Evolutionary conservation across 2,329 filamentous ascomycete genomes (phyloP).

Genomic region (Chrysoporthe deuterocubensis): DNA sequence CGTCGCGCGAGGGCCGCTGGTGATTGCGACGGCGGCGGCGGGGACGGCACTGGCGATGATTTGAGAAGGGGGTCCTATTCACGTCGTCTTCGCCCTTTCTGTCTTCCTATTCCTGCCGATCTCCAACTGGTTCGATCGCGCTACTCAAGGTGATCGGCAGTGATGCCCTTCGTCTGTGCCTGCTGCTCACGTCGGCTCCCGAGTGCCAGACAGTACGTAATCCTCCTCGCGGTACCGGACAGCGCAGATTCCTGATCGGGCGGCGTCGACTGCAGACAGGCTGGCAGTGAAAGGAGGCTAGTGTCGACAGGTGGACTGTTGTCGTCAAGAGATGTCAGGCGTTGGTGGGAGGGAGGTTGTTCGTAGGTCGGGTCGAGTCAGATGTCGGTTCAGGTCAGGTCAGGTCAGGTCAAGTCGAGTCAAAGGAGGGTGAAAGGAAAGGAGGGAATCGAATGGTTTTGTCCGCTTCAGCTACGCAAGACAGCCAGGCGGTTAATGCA

Average conservation of each 20-base stretch:
- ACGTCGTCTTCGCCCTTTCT: slow-evolving; percentile 1
- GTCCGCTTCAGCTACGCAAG: slow-evolving; percentile 3
- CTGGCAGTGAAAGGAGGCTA: not conserved
- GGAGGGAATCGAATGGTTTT: slow-evolving; percentile 28
- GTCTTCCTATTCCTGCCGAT: slow-evolving; percentile 2
- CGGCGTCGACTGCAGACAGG: slow-evolving; percentile 9
- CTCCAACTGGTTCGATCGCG: slow-evolving; percentile 10
- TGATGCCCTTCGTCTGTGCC: slow-evolving; percentile 3
- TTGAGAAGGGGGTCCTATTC: not conserved
- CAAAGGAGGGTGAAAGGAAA: slow-evolving; percentile 25
- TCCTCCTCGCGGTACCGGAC: slow-evolving; percentile 24
- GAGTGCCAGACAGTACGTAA: slow-evolving; percentile 13
- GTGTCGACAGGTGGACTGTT: slow-evolving; percentile 10
- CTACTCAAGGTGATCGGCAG: slow-evolving; percentile 5
- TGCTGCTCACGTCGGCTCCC: slow-evolving; percentile 12
- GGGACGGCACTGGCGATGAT: not conserved
- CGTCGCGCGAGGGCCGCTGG: slow-evolving; percentile 1
- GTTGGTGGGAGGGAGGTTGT: not conserved
- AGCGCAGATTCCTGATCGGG: slow-evolving; percentile 19
- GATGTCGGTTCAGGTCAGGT: not conserved
- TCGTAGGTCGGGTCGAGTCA: not conserved
- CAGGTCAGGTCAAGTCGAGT: slow-evolving; percentile 14
- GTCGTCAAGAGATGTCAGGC: slow-evolving; percentile 4
- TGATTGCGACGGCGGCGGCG: not conserved
- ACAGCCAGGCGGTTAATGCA: slow-evolving; percentile 15